Evolutionary conservation across 208 protist genomes (phyloP).

Genomic region (Trichomonas vaginalis): DNA sequence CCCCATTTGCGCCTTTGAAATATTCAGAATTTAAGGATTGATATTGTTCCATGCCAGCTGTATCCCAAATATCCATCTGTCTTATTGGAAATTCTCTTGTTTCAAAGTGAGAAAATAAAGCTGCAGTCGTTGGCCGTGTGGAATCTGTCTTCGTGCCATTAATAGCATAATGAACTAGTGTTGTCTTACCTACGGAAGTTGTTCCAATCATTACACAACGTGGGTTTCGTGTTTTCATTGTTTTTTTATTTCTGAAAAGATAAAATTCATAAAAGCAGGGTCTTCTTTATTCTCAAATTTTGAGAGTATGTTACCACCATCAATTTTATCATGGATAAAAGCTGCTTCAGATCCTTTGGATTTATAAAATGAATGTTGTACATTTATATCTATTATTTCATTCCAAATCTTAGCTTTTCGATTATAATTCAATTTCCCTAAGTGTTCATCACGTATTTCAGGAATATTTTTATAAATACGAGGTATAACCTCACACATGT

Average conservation of each 20-base stretch:
- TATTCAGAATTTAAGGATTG: neutral
- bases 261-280: neutral
- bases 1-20: neutral
- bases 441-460: too few species aligned
- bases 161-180: neutral
- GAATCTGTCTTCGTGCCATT: neutral
- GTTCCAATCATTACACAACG: neutral
- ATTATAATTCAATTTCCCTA: too few species aligned
- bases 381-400: too few species aligned
- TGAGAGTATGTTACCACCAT: too few species aligned
- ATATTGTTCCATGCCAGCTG: neutral
- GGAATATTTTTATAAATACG: too few species aligned
- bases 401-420: too few species aligned
- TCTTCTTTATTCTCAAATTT: neutral
- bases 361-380: too few species aligned
- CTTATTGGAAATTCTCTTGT: neutral
- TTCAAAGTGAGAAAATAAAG: neutral
- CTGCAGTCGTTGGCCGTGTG: neutral
- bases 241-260: neutral
- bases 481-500: too few species aligned
- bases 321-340: too few species aligned
- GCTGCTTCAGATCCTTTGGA: too few species aligned
- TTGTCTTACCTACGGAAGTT: neutral
- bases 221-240: neutral
- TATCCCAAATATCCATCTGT: neutral